phyloP scores from a whole-genome alignment of 495 filamentous ascomycete genomes.

The Emericellopsis terricola region DNA sequence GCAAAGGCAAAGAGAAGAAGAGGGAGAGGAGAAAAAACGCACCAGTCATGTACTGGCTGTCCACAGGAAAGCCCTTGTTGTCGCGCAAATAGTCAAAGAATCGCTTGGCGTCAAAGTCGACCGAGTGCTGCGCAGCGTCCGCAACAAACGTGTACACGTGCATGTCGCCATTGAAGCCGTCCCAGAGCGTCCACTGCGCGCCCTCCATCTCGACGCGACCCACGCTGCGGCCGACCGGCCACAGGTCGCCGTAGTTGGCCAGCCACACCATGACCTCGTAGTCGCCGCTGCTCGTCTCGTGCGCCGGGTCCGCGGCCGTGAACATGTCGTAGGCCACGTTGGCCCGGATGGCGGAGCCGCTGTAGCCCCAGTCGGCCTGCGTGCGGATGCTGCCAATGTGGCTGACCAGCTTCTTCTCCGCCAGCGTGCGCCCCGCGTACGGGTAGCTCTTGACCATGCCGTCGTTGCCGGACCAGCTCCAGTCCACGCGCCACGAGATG shows the following conservation, averaged over 20 bases:
- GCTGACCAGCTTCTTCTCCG: conserved; percentile 16
- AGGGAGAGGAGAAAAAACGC: no score
- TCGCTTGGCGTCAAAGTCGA: conserved; percentile 16
- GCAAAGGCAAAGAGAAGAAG: no score
- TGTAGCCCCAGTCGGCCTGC: conserved; percentile 19
- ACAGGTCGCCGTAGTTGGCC: conserved; percentile 10
- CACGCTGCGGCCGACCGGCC: conserved; percentile 21
- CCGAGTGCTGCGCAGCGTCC: not conserved
- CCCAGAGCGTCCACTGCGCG: conserved; percentile 18
- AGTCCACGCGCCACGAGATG: conserved; percentile 20
- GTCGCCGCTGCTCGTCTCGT: conserved; percentile 24
- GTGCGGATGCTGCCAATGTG: conserved; percentile 19
- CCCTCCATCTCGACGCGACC: conserved; percentile 15
- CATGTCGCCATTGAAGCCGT: conserved; percentile 18
- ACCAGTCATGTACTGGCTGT: conserved; percentile 23
- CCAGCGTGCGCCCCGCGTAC: conserved; percentile 12
- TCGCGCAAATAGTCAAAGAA: conserved; percentile 24
- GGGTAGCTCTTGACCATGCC: conserved; percentile 28
- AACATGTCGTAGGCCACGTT: conserved; percentile 32
- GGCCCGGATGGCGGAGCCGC: conserved; percentile 17
- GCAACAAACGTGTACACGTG: conserved; percentile 29
- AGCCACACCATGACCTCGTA: conserved; percentile 32
- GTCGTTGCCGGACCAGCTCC: conserved; percentile 22
- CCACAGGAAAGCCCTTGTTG: conserved; percentile 18
- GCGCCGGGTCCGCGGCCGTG: conserved; percentile 24